Evolutionary conservation across 2,329 filamentous ascomycete genomes (phyloP).

Genomic region (Sclerotinia trifoliorum): DNA sequence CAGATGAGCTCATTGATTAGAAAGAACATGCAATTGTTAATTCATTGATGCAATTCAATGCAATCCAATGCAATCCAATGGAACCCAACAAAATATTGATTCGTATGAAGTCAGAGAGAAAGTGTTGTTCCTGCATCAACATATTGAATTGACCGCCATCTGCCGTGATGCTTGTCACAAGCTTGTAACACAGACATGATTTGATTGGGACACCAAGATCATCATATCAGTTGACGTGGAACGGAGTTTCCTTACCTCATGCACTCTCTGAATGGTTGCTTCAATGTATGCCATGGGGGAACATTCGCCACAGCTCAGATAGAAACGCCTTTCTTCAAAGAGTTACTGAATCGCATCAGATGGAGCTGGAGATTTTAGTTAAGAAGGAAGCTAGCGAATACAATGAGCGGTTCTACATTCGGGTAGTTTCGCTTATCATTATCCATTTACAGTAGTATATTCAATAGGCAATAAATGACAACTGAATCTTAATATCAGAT

Average conservation of each 20-base stretch:
- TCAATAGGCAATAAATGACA: no score
- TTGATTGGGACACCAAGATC: slow-evolving; percentile 16
- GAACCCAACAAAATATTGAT: background rate
- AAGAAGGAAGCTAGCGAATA: no score
- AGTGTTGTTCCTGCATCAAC: slow-evolving; percentile 16
- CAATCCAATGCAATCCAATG: background rate
- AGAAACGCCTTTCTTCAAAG: background rate
- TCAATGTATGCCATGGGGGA: background rate
- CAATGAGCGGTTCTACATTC: no score
- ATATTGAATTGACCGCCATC: slow-evolving; percentile 5
- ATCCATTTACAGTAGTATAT: no score
- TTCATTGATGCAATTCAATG: background rate
- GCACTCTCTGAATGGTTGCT: slow-evolving; percentile 16
- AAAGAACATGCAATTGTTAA: background rate
- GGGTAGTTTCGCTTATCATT: no score
- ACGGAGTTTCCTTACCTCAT: slow-evolving; percentile 7
- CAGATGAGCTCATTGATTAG: background rate
- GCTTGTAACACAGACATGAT: slow-evolving; percentile 10
- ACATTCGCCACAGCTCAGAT: background rate
- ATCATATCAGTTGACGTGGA: slow-evolving; percentile 17
- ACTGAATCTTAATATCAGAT: no score
- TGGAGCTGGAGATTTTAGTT: background rate
- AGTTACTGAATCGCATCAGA: background rate
- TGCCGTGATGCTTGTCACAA: slow-evolving; percentile 1
- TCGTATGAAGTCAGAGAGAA: background rate